Base-by-base conservation (phyloP, 1,139 yeast species). In the Debaryomycetaceae sp. region DNA sequence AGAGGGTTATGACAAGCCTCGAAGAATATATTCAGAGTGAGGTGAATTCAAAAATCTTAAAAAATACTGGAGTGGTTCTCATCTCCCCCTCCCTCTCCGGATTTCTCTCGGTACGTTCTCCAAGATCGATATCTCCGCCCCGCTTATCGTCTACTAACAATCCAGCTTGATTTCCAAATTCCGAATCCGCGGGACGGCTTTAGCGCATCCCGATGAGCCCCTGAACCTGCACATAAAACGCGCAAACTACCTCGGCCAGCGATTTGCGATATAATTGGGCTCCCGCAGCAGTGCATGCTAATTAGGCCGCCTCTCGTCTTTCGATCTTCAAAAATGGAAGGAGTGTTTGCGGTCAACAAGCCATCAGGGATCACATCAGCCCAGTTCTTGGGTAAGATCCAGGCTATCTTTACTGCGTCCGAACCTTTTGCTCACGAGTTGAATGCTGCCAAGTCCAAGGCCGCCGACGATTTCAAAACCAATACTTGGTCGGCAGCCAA, bases 321-420 rank as follows among this genome's bases (percentile, higher is more conserved):
- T n/a, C 22, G 30, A 23, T 37, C 37, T n/a, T 29, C 25, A 25
- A 38, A 28, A 20, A 78, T 81, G 90, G 79, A 80, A 43, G 98
- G 98, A 28, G 71, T 87, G 3, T 83, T 90, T 60, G 97, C 97
- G n/a, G 72, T 90, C 26, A 78, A 79, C 43, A 90, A 90, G 49
- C 97, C 97, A 1, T 59, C 77, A 11, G 95, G 95, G 0, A 66
- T 78, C n/a, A 63, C 92, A 1, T 85, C 96, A 0, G 72, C 87
- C 14, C 72, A 77, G 32, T 74, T 82, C 34, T 65, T 90, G 31
- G 67, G 71, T 26, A 72, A 71, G 30, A 41, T 90, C 23, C 90
- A 85, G 45, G 55, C 59, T 19, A 50, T 73, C 6, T 72, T 87
- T 46, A 72, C 80, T 25, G 54, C 63, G 1, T 74, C 93, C 5